phyloP scores from a whole-genome alignment of 441 rosid species.

The Aleurites moluccanus region DNA sequence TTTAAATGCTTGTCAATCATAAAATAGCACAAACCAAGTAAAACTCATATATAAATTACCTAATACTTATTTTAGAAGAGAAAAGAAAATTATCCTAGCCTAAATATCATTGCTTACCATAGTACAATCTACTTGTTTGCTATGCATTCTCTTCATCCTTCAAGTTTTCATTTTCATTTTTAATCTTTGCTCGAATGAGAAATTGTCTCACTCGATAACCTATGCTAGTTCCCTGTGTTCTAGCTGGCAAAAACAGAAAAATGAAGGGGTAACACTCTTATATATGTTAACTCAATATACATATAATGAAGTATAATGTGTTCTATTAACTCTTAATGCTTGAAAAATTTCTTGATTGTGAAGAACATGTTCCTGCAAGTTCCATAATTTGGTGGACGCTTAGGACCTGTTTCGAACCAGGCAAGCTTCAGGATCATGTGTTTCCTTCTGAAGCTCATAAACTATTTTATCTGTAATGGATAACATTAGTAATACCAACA shows the following conservation, averaged over 20 bases:
- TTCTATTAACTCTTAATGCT: background rate
- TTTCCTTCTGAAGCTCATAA: slow-evolving; percentile 28
- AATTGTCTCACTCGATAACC: background rate
- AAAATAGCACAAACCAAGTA: background rate
- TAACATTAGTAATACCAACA: background rate
- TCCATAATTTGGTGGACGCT: slow-evolving; percentile 32
- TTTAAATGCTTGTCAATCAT: background rate
- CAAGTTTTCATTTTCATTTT: background rate
- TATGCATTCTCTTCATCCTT: slow-evolving; percentile 18
- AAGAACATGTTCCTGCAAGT: slow-evolving; percentile 26
- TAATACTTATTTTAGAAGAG: too few species aligned
- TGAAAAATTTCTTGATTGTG: background rate
- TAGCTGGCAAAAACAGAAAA: background rate
- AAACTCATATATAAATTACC: background rate
- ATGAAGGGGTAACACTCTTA: background rate
- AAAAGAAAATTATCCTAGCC: background rate
- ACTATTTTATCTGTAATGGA: slow-evolving; percentile 35
- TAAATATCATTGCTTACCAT: background rate
- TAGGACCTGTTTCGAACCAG: background rate
- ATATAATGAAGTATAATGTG: background rate
- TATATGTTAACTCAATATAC: background rate
- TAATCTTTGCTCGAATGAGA: background rate
- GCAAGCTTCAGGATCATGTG: background rate
- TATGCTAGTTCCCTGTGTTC: background rate
- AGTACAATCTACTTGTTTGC: background rate